These are phyloP conservation scores for Pythium dissotocum DNA, from an alignment of 352 stramenopile genomes.

Conservation along the genomic window DNA sequence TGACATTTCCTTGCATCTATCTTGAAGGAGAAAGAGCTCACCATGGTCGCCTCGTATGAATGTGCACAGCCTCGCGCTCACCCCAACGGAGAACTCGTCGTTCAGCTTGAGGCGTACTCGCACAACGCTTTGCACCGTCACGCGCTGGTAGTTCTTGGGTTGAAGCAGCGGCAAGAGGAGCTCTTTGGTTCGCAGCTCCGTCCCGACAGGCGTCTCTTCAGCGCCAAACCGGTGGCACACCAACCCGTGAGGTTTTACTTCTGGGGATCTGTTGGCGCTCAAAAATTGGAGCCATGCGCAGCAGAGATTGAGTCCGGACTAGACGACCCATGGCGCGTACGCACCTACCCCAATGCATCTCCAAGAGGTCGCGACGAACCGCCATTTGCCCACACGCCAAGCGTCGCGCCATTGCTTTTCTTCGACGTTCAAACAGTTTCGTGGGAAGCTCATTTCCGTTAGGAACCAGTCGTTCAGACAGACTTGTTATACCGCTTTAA, in stretches of 20 bases:
- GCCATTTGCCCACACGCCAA: neutral
- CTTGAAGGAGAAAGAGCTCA: neutral
- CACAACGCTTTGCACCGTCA: neutral
- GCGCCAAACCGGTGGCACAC: neutral
- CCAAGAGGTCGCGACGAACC: neutral
- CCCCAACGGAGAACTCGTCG: neutral
- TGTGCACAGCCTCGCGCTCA: neutral
- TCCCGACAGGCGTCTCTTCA: neutral
- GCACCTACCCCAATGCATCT: neutral
- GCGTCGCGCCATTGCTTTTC: neutral
- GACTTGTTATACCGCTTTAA: neutral
- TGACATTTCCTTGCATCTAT: neutral
- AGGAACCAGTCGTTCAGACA: neutral
- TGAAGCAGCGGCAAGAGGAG: neutral
- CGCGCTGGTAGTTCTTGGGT: neutral
- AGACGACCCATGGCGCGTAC: neutral
- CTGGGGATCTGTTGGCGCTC: neutral
- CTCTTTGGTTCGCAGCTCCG: neutral
- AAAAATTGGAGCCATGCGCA: neutral
- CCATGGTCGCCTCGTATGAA: neutral
- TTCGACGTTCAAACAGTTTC: conserved; percentile 2
- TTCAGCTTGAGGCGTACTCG: neutral
- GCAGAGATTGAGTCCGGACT: neutral
- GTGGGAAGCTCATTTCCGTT: neutral
- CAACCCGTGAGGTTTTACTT: neutral